Conservation (phyloP, 2,329 filamentous ascomycete genomes). For the Sporothrix luriei region DNA sequence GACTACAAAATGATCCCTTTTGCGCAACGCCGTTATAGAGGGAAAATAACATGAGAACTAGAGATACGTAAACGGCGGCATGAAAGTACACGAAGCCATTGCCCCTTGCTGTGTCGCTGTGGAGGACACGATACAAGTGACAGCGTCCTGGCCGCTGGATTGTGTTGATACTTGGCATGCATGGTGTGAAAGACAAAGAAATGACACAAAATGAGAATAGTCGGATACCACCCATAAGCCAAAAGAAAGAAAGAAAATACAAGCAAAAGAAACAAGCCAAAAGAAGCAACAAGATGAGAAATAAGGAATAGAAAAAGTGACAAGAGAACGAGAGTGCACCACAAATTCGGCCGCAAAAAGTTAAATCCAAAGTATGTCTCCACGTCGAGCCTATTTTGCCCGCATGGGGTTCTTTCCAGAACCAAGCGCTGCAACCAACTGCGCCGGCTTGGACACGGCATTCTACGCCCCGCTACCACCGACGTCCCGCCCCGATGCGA, state of each 20-base stretch:
- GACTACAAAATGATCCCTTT: constrained; percentile 6
- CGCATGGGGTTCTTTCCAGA: neutral
- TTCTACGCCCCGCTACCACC: constrained; percentile 39
- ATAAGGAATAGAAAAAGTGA: neutral
- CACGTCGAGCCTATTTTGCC: neutral
- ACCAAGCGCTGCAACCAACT: neutral
- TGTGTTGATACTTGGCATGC: constrained; percentile 2
- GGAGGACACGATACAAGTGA: neutral
- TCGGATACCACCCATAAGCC: neutral
- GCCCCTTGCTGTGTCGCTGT: neutral
- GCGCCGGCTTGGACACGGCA: neutral
- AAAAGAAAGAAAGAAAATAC: constrained; percentile 15
- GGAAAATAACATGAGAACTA: neutral
- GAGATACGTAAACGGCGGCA: neutral
- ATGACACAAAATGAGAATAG: neutral
- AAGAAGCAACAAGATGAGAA: neutral
- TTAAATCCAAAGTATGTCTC: neutral
- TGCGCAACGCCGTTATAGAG: constrained; percentile 2
- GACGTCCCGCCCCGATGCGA: constrained; percentile 60
- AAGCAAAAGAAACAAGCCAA: constrained; percentile 9
- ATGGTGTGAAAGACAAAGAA: neutral
- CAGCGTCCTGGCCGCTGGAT: neutral
- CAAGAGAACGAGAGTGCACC: neutral
- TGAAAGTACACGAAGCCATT: neutral
- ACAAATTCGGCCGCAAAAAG: neutral